phyloP scores from a whole-genome alignment of 2,329 filamentous ascomycete species.

The Pseudogymnoascus sp. region DNA sequence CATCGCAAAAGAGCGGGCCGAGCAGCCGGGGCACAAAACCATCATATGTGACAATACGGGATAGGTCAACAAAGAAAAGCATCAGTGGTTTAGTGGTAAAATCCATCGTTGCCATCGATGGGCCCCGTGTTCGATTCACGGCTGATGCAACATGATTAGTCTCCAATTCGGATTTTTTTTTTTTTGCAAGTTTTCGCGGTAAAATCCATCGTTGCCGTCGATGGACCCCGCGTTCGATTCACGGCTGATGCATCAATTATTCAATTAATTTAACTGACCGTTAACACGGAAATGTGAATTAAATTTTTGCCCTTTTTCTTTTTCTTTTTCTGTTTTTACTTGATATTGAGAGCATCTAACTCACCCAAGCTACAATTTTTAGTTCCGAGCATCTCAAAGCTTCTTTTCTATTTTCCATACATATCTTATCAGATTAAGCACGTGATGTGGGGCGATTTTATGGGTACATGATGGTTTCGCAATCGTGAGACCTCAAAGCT shows the following conservation, averaged over 20 bases:
- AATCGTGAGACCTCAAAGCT: not conserved
- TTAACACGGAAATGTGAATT: not conserved
- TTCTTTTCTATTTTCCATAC: not conserved
- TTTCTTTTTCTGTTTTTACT: not conserved
- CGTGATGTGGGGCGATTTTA: conserved; percentile 3
- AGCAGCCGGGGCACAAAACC: too few species aligned
- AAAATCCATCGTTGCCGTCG: conserved; percentile 33
- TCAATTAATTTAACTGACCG: not conserved
- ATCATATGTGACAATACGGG: too few species aligned
- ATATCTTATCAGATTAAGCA: not conserved
- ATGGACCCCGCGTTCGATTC: conserved; percentile 12
- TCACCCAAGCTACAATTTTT: not conserved
- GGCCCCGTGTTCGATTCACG: conserved; percentile 6
- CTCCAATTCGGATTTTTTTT: too few species aligned
- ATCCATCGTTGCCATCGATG: conserved; percentile 32
- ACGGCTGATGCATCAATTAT: not conserved
- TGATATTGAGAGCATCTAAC: not conserved
- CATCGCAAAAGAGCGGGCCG: too few species aligned
- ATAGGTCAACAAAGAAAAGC: not conserved
- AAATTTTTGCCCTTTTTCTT: not conserved
- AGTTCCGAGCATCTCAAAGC: not conserved
- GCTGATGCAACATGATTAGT: too few species aligned
- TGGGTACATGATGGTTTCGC: not conserved
- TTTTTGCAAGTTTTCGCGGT: too few species aligned
- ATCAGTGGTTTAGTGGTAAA: conserved; percentile 31